A percentile compares a stretch with the other conserved stretches of the same genome.
These are phyloP conservation scores for Cladosporium sp. DNA, from an alignment of 2,329 filamentous ascomycete species.

Conservation along the genomic window DNA sequence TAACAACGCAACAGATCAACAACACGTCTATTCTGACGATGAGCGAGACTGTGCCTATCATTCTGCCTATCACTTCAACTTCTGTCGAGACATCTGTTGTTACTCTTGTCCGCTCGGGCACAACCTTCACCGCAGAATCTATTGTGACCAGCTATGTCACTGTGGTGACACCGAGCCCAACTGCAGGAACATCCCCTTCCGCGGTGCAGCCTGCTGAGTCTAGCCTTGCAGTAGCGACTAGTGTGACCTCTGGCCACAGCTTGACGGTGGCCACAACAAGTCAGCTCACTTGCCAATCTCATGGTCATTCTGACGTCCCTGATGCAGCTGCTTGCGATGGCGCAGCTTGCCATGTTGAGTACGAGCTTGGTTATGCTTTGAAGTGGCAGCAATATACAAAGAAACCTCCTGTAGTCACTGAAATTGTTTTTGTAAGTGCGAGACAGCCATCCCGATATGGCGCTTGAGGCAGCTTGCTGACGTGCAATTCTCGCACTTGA, in stretches of 20 bases:
- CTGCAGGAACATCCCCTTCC: too few species aligned
- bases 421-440: slow-evolving; percentile 13
- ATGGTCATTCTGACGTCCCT: background rate
- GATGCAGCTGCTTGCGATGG: slow-evolving; percentile 15
- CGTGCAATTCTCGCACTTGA: background rate
- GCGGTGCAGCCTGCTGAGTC: background rate
- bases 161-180: background rate
- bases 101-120: background rate
- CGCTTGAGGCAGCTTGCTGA: background rate
- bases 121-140: slow-evolving; percentile 5
- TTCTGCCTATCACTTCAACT: background rate
- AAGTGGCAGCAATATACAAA: slow-evolving; percentile 16
- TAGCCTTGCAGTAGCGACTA: background rate
- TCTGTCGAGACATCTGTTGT: background rate
- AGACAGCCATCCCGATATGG: background rate
- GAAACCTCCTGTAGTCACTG: slow-evolving; percentile 16
- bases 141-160: slow-evolving; percentile 1
- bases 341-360: slow-evolving; percentile 17
- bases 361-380: slow-evolving; percentile 17
- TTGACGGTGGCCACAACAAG: background rate
- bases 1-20: too few species aligned
- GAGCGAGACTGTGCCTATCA: background rate
- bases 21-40: background rate
- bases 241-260: background rate
- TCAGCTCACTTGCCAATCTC: background rate